A percentile compares a stretch with the other conserved stretches of the same genome.
These are phyloP conservation scores for Pisolithus albus DNA, from an alignment of 768 basidiomycete species.

Conservation along the genomic window DNA sequence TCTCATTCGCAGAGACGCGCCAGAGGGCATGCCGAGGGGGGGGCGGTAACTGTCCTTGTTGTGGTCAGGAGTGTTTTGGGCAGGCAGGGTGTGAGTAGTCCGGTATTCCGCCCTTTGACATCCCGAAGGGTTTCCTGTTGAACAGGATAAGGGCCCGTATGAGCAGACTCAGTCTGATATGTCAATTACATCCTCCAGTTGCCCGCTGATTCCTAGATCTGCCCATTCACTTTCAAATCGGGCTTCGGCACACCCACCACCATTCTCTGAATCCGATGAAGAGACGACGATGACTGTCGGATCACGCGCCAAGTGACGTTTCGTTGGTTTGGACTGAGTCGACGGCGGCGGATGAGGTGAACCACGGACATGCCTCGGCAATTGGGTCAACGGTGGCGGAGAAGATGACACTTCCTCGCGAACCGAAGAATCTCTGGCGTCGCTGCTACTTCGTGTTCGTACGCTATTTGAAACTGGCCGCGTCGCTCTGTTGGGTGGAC, in stretches of 20 bases:
- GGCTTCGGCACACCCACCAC: neutral
- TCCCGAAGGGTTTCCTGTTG: too few species aligned
- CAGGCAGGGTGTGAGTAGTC: too few species aligned
- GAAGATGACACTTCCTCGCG: conserved; percentile 7
- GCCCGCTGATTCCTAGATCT: too few species aligned
- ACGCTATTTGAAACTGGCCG: conserved; percentile 8
- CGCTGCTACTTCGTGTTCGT: conserved; percentile 11
- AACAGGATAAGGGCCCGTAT: neutral
- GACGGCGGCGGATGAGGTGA: conserved; percentile 1
- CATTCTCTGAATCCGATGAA: neutral
- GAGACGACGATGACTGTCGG: neutral
- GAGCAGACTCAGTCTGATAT: neutral
- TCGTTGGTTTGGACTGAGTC: conserved; percentile 5
- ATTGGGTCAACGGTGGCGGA: conserved; percentile 5
- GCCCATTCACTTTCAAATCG: too few species aligned
- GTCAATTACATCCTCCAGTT: neutral
- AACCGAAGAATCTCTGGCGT: conserved; percentile 9
- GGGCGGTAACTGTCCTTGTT: too few species aligned
- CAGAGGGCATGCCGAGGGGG: too few species aligned
- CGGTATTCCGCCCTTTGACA: too few species aligned
- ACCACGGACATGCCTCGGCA: neutral
- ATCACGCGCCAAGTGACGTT: neutral
- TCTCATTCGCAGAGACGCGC: too few species aligned
- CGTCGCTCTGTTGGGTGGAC: neutral
- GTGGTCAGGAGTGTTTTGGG: too few species aligned